These are phyloP conservation scores for Botrytis hyacinthi DNA, from an alignment of 2,329 filamentous ascomycete genomes.

Conservation along the genomic window DNA sequence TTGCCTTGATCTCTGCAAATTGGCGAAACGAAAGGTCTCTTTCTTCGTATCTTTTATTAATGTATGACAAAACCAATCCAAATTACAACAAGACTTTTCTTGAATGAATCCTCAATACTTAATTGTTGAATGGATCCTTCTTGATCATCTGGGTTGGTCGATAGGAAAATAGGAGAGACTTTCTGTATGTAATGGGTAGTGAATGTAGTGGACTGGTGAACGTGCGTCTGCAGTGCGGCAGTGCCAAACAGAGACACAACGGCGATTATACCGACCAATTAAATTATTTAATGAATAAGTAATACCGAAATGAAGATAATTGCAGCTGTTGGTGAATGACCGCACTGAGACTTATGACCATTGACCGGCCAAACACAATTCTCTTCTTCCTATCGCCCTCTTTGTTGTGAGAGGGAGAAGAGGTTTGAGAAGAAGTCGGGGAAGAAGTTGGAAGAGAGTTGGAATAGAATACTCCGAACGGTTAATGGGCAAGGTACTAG, in stretches of 20 bases:
- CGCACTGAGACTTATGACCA: neutral
- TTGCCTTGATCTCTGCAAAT: neutral
- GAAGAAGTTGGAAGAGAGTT: neutral
- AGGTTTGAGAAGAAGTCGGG: neutral
- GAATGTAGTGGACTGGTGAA: constrained; percentile 23
- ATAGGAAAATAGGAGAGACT: constrained; percentile 19
- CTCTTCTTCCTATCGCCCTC: neutral
- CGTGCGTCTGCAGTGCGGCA: constrained; percentile 23
- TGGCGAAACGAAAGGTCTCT: neutral
- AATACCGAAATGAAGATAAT: neutral
- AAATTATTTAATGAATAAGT: constrained; percentile 4
- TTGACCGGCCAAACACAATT: neutral
- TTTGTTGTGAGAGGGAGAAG: neutral
- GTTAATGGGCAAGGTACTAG: neutral
- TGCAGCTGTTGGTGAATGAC: neutral
- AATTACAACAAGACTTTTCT: neutral
- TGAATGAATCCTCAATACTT: neutral
- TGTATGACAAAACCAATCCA: neutral
- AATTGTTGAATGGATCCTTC: neutral
- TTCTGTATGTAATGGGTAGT: constrained; percentile 1
- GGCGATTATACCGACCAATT: constrained; percentile 3
- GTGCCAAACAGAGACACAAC: constrained; percentile 14
- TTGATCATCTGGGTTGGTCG: neutral
- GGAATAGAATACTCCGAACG: neutral
- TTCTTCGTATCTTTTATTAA: neutral